Base-by-base conservation (phyloP, 441 rosid species). In the Gossypium laxum region DNA sequence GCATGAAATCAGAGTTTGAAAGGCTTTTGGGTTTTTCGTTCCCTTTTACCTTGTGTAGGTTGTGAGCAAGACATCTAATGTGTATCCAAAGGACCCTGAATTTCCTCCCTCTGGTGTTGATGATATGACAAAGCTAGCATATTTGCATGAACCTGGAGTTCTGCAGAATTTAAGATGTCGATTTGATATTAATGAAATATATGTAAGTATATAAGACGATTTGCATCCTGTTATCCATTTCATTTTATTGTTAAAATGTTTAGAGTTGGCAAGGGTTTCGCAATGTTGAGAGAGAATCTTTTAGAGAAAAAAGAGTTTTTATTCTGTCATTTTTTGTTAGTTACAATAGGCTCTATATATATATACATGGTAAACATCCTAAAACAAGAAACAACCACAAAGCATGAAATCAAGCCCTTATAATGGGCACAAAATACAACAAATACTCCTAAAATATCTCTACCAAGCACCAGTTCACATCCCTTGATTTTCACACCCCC, bases 111-210 rank as follows among this genome's bases (percentile, higher is more conserved):
- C 77, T 24, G 98, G 98, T 0, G 91, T 91, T 75, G 97, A 91
- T 52, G 98, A 94, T 84, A 91, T 94, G 98, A 91, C 94, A 69
- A 94, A 80, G 88, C 88, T 94, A 69, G 91, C 97, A 17, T 90
- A 94, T 87, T 79, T 94, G 76, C 97, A 91, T 67, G 98, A 91
- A 77, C 97, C 98, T 19, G 96, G 98, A 67, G 91, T 94, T 72
- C 82, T 94, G 71, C 82, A 81, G 50, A 94, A 94, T 84, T 85
- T 94, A 30, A 82, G 67, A 72, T 50, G 80, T 72, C 82, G 98
- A 74, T 94, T 79, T 75, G 85, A 88, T 54, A 71, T 76, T 48
- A 87, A 88, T 81, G 98, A 90, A 80, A 94, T 94, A 70, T 94
- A 94, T 82, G 98, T 94, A 82, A 84, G 97, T 82, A 72, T 68